Conservation (phyloP, 208 protist genomes). For the Trichomonas tenax region DNA sequence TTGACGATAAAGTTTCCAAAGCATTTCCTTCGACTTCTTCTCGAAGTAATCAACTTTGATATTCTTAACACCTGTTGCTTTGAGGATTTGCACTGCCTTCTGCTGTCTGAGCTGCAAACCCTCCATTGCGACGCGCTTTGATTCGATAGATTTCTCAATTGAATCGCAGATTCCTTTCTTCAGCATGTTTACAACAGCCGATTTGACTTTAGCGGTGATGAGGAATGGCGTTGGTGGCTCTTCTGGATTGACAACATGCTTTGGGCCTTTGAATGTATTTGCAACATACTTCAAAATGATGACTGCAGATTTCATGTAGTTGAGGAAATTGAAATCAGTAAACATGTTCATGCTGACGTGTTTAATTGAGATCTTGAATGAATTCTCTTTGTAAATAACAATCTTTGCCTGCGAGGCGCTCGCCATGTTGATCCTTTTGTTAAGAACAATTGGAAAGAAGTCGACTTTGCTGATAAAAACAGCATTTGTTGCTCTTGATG, state of each 20-base stretch:
- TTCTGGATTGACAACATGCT: not conserved
- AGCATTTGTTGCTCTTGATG: not conserved
- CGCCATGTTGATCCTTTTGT: not conserved
- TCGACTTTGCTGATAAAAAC: not conserved
- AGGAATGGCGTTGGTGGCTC: not conserved
- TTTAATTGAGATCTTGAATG: not conserved
- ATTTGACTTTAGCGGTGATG: not conserved
- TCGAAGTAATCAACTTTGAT: not conserved
- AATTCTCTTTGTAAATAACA: not conserved
- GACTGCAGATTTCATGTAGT: not conserved
- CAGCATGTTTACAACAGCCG: not conserved
- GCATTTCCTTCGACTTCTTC: not conserved
- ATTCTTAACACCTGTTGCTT: not conserved
- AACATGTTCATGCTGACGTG: not conserved
- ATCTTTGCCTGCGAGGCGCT: not conserved
- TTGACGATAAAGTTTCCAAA: not conserved
- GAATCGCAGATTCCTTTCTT: not conserved
- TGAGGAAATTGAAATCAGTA: not conserved
- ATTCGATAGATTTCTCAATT: not conserved
- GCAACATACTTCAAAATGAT: not conserved
- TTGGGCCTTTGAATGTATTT: not conserved
- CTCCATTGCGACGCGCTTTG: not conserved
- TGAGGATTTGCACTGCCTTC: not conserved
- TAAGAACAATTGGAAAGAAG: not conserved
- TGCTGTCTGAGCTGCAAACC: not conserved